Conservation (phyloP, 768 basidiomycete species). For the Suillus subaureus region DNA sequence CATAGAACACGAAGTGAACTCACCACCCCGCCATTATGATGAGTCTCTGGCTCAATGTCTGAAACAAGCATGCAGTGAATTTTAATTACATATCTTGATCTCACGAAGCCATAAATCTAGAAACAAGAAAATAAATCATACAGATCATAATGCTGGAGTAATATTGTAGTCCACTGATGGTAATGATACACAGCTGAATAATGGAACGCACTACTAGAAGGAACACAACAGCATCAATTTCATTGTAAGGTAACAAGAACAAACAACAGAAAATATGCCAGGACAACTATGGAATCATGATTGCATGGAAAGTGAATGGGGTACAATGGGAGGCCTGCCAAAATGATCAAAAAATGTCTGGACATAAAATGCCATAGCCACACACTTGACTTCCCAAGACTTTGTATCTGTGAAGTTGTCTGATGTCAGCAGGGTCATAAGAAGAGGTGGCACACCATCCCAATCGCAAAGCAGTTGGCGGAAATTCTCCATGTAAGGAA, state of each 20-base stretch:
- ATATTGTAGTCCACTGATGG: not conserved
- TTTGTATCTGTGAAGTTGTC: conserved; percentile 2
- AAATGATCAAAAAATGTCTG: conserved; percentile 11
- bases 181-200: not conserved
- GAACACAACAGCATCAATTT: not conserved
- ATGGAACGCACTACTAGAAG: not conserved
- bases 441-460: conserved; percentile 1
- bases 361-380: not conserved
- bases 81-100: not conserved
- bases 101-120: not conserved
- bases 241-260: not conserved
- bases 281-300: not conserved
- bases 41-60: not conserved
- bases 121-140: not conserved
- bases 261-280: not conserved
- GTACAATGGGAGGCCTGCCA: not conserved
- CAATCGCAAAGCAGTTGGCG: not conserved
- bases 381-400: not conserved
- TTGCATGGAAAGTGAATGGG: conserved; percentile 6
- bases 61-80: not conserved
- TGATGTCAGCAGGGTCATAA: not conserved
- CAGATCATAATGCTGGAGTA: not conserved
- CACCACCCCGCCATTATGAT: not conserved
- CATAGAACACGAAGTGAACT: not conserved
- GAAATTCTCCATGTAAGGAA: conserved; percentile 9